Percentiles rank a stretch among this genome's conserved stretches.
phyloP scores from a whole-genome alignment of 176 grass and related monocot species.

The Cocos nucifera region DNA sequence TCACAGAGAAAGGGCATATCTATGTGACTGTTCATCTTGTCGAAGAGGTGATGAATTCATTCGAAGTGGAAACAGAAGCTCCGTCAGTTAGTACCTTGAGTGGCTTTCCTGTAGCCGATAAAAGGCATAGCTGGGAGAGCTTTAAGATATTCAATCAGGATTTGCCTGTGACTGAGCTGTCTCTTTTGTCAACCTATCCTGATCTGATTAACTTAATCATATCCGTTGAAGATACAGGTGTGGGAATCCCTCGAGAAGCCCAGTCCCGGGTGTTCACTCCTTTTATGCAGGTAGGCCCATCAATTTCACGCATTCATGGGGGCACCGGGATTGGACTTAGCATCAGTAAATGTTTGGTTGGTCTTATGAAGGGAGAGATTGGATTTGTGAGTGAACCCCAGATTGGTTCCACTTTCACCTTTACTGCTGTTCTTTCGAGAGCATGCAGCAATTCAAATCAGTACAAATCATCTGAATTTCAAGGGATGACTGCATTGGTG shows the following conservation, averaged over 20 bases:
- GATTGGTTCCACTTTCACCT: constrained; percentile 93
- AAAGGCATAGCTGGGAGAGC: constrained; percentile 59
- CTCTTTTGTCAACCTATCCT: constrained; percentile 34
- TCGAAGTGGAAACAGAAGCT: constrained; percentile 44
- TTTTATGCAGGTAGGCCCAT: constrained; percentile 95
- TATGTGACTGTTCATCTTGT: constrained; percentile 87
- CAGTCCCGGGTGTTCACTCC: constrained; percentile 84
- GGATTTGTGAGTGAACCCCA: constrained; percentile 58
- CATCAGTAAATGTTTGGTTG: constrained; percentile 94
- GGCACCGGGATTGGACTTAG: constrained; percentile 94
- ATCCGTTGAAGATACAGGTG: constrained; percentile 97
- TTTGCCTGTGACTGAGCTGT: constrained; percentile 32
- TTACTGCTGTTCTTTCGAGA: constrained; percentile 55
- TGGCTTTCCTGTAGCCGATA: constrained; percentile 45
- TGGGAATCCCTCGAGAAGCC: constrained; percentile 75
- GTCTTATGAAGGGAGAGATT: constrained; percentile 97
- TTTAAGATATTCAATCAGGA: constrained; percentile 49
- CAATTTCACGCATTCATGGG: constrained; percentile 86
- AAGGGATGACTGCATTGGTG: constrained; percentile 74
- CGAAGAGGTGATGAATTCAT: constrained; percentile 49
- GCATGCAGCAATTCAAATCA: constrained; percentile 27
- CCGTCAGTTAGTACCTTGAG: constrained; percentile 55
- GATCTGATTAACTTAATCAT: constrained; percentile 70
- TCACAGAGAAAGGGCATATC: constrained; percentile 90
- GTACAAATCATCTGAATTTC: constrained; percentile 47